Conservation (phyloP, 164 flowering plant species). For the Dillenia suffruticosa region DNA sequence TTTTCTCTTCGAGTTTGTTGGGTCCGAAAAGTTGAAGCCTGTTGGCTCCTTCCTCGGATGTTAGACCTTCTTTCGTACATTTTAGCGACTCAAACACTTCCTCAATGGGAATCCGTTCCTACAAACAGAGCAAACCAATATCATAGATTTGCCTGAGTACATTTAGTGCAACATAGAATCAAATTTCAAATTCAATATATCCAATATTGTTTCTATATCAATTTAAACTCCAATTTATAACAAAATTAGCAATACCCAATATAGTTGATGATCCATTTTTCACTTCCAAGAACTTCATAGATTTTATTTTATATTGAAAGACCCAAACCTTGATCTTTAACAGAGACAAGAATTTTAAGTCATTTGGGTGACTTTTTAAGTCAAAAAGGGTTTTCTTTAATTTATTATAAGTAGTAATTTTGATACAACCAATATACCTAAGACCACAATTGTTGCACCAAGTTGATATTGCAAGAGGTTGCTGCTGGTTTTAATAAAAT, state of each 20-base stretch:
- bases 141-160: neutral
- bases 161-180: neutral
- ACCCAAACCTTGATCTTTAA: no score
- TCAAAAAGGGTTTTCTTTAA: no score
- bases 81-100: constrained; percentile 74
- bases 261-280: neutral
- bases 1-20: constrained; percentile 81
- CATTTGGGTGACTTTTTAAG: no score
- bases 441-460: no score
- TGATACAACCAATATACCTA: no score
- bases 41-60: constrained; percentile 46
- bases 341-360: no score
- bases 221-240: neutral
- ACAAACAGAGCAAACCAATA: constrained; percentile 3
- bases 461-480: no score
- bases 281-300: no score
- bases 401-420: no score
- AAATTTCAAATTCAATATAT: neutral
- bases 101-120: constrained; percentile 65
- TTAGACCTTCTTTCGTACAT: constrained; percentile 59
- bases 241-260: neutral
- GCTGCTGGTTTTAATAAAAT: no score
- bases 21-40: constrained; percentile 71
- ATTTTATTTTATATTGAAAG: no score
- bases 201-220: neutral